phyloP scores from a whole-genome alignment of 177 flowering plant species.

The Vitis hybrid region DNA sequence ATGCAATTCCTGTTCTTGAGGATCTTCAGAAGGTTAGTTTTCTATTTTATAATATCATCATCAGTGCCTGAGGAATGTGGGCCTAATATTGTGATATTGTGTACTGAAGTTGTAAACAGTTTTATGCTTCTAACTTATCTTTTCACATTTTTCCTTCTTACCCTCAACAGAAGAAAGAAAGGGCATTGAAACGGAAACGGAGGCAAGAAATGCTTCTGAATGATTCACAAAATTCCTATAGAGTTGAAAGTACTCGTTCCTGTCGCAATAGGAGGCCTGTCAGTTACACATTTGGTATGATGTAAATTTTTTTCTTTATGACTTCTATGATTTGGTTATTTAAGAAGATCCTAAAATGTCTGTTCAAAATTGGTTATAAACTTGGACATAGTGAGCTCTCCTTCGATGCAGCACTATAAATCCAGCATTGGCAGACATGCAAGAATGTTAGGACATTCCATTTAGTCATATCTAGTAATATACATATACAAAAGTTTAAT shows the following conservation, averaged over 20 bases:
- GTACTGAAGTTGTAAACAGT: slow-evolving; percentile 1
- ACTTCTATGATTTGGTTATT: not conserved
- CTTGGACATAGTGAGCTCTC: not conserved
- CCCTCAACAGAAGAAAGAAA: slow-evolving; percentile 60
- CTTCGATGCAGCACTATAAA: not conserved
- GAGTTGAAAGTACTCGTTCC: slow-evolving; percentile 37
- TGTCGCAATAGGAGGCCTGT: slow-evolving; percentile 59
- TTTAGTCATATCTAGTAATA: no score
- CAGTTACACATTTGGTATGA: slow-evolving; percentile 71
- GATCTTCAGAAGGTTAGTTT: slow-evolving; percentile 54
- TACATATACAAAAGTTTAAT: no score
- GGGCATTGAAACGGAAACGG: slow-evolving; percentile 41
- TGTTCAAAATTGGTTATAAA: not conserved
- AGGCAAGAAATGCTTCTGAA: slow-evolving; percentile 41
- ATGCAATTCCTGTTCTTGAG: slow-evolving; percentile 65
- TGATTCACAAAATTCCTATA: slow-evolving; percentile 25
- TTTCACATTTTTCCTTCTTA: not conserved
- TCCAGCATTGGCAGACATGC: not conserved
- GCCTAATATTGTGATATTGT: not conserved
- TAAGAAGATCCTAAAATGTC: not conserved
- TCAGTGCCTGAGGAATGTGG: not conserved
- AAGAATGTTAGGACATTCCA: not conserved
- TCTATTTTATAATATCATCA: not conserved
- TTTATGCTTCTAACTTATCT: not conserved
- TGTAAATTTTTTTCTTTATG: not conserved